Conservation (phyloP, 208 protist species). For the Angomonas deanei region DNA sequence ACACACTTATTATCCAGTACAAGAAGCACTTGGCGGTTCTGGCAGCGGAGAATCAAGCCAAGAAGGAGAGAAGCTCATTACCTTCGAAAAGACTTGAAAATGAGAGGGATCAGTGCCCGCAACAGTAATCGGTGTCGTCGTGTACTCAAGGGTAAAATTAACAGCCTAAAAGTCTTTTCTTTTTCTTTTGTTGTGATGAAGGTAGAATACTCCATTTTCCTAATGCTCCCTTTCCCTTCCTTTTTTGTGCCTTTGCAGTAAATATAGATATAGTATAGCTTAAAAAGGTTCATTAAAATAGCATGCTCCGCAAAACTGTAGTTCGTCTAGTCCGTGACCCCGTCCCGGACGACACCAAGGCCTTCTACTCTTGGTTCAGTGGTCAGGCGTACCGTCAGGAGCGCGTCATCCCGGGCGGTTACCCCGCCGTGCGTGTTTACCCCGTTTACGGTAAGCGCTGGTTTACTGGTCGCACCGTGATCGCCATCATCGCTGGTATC, state of each 20-base stretch:
- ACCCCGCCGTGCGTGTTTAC: constrained; percentile 83
- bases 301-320: constrained; percentile 50
- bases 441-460: constrained; percentile 89
- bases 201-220: background rate
- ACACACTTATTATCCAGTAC: constrained; percentile 92
- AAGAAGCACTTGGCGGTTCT: constrained; percentile 82
- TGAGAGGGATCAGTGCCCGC: constrained; percentile 43
- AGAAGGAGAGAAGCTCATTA: constrained; percentile 71
- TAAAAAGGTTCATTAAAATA: no score
- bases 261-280: background rate
- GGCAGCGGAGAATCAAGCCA: constrained; percentile 56
- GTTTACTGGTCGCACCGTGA: constrained; percentile 83
- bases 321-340: constrained; percentile 74
- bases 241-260: background rate
- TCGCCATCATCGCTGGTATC: constrained; percentile 77
- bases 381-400: constrained; percentile 88
- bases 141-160: background rate
- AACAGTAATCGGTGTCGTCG: constrained; percentile 64
- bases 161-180: no score
- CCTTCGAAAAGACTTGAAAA: constrained; percentile 60
- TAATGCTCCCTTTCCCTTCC: background rate
- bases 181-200: background rate
- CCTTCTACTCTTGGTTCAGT: constrained; percentile 89
- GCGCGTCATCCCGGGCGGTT: constrained; percentile 79
- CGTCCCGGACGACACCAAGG: constrained; percentile 82